phyloP scores from a whole-genome alignment of 805 yeast species.

The Candida railenensis region DNA sequence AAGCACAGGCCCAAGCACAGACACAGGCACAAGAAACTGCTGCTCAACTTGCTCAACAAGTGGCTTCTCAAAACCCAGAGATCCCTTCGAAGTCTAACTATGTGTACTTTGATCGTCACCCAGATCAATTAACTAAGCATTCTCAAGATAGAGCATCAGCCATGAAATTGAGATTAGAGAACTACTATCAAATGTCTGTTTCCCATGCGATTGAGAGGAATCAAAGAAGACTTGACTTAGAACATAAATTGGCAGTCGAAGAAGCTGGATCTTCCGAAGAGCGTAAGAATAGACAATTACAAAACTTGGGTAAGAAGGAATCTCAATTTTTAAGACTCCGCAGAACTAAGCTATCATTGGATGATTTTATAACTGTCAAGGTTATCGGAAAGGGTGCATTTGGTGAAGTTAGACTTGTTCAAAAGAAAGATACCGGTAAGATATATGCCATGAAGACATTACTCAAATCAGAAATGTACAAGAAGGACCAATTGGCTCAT shows the following conservation, averaged over 20 bases:
- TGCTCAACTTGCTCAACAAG: slow-evolving; percentile 4
- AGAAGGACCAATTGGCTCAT: slow-evolving; percentile 91
- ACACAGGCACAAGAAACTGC: slow-evolving; percentile 7
- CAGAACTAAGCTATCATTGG: slow-evolving; percentile 77
- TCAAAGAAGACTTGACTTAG: slow-evolving; percentile 85
- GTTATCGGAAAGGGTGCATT: slow-evolving; percentile 97
- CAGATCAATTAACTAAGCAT: slow-evolving; percentile 68
- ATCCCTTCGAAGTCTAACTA: slow-evolving; percentile 36
- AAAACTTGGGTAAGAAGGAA: slow-evolving; percentile 83
- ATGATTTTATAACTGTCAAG: slow-evolving; percentile 85
- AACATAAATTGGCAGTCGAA: slow-evolving; percentile 65
- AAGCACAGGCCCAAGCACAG: slow-evolving; percentile 10
- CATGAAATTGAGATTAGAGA: slow-evolving; percentile 76
- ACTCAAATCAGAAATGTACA: slow-evolving; percentile 88
- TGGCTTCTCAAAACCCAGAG: not conserved
- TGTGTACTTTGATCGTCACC: slow-evolving; percentile 78
- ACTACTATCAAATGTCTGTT: slow-evolving; percentile 81
- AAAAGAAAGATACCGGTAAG: slow-evolving; percentile 87
- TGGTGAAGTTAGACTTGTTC: slow-evolving; percentile 95
- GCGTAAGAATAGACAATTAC: slow-evolving; percentile 77
- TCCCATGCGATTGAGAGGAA: slow-evolving; percentile 93
- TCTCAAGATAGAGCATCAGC: slow-evolving; percentile 85
- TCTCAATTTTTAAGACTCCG: slow-evolving; percentile 81
- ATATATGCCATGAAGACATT: slow-evolving; percentile 94
- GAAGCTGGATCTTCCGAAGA: slow-evolving; percentile 72